These are phyloP conservation scores for Wickerhamomyces sydowiorum DNA, from an alignment of 805 yeast species.

Conservation along the genomic window DNA sequence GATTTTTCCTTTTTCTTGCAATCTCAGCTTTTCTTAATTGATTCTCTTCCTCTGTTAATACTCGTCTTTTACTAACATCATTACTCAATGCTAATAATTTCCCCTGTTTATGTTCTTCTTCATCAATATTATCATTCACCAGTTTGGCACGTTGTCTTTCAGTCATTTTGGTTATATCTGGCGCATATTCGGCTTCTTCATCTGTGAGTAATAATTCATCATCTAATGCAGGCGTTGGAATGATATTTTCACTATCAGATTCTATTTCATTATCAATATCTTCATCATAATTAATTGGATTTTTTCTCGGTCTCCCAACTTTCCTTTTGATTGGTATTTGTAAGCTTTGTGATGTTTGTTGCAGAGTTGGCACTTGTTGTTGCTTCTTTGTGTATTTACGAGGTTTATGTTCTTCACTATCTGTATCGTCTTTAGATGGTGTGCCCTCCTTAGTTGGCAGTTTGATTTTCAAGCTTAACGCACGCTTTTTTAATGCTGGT, in stretches of 20 bases:
- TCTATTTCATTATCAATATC: conserved; percentile 13
- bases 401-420: neutral
- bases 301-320: conserved; percentile 2
- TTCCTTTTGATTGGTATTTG: neutral
- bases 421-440: neutral
- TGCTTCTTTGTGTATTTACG: neutral
- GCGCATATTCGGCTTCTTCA: conserved; percentile 13
- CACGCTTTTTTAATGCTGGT: conserved; percentile 6
- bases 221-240: conserved; percentile 21
- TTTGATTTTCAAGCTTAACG: conserved; percentile 14
- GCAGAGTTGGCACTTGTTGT: neutral
- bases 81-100: conserved; percentile 15
- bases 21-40: conserved; percentile 79
- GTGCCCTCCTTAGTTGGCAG: conserved; percentile 5
- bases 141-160: conserved; percentile 22
- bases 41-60: conserved; percentile 77
- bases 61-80: conserved; percentile 36
- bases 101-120: neutral
- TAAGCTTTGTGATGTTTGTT: neutral
- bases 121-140: conserved; percentile 2
- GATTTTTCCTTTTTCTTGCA: conserved; percentile 82
- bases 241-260: conserved; percentile 19
- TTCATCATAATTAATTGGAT: conserved; percentile 1
- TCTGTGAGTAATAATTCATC: conserved; percentile 15
- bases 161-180: conserved; percentile 22